phyloP scores from a whole-genome alignment of 2,329 filamentous ascomycete species.

The Acarospora socialis region DNA sequence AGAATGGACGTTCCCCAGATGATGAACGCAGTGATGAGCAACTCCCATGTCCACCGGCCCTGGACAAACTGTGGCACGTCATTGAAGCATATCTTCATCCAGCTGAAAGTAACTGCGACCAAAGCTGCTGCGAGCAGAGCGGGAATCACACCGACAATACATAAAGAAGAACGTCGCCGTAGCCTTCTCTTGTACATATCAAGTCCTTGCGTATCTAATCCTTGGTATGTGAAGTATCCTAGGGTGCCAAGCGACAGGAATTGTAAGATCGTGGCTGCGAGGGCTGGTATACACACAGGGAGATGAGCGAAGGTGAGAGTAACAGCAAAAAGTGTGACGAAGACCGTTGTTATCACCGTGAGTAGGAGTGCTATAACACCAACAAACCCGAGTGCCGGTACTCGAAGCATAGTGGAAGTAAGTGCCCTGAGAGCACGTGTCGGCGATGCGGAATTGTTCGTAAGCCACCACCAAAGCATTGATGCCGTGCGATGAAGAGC shows the following conservation, averaged over 20 bases:
- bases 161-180: too few species aligned
- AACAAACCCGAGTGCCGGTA: conserved; percentile 20
- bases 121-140: conserved; percentile 6
- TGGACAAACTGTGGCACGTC: conserved; percentile 11
- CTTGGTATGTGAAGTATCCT: conserved; percentile 3
- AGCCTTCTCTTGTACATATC: too few species aligned
- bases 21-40: conserved; percentile 24
- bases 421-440: too few species aligned
- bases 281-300: conserved; percentile 18
- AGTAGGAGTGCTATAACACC: conserved; percentile 21
- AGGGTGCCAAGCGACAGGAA: conserved; percentile 14
- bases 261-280: conserved; percentile 21
- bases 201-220: too few species aligned
- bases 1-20: conserved; percentile 23
- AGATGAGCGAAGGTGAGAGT: conserved; percentile 18
- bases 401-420: too few species aligned
- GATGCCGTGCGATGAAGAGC: too few species aligned
- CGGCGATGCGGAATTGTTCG: too few species aligned
- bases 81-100: conserved; percentile 10
- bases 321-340: conserved; percentile 23
- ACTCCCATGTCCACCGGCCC: conserved; percentile 4
- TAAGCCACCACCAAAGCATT: too few species aligned
- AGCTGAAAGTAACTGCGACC: conserved; percentile 11
- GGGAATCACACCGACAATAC: conserved; percentile 10
- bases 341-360: conserved; percentile 22